Evolutionary conservation across 371 early-diverging fungal genomes (phyloP), one percentile per base, ranked within the genome.

Genomic region (Lichtheimia ornata): DNA sequence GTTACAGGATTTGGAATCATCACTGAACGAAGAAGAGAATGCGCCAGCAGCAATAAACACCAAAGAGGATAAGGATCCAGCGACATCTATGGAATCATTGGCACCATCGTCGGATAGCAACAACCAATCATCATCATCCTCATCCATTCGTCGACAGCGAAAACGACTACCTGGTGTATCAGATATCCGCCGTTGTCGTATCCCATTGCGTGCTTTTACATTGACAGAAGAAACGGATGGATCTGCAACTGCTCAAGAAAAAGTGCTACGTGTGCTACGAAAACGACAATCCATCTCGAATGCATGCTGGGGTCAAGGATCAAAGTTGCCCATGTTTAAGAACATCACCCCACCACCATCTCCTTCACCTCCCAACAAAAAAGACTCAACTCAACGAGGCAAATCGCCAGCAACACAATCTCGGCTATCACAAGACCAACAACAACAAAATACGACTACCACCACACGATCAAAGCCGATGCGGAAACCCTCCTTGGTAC

Each of bases 321-420:
- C 73, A 40, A 71, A 76, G 14, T 63, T 78, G 28, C 79, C 79
- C 5, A 73, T 74, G 76, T 53, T 78, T 14, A 72, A 67, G 20
- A 58, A 65, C 42, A 62, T 58, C 54, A 49, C 62, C 0, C 47
- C n/a, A 47, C 47, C 47, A 47, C 22, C 47, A 7, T 22, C 47
- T n/a, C 47, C 47, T n/a, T 22, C 47, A 47, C 11, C 17, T 1
- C 18, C 47, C n/a, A 47, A 47, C 18, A 47, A 47, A 17, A 47
- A 47, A 17, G 47, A n/a, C 5, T 47, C 47, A 9, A 12, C 14
- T 18, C 22, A 47, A n/a, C 47, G 47, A n/a, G 7, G 17, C 47
- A 47, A 47, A 47, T 47, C 35, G 9, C 35, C 35, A 9, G 35
- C 35, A 35, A 35, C 35, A 35, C 35, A 35, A 9, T 35, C 35